Evolutionary conservation across 2,329 filamentous ascomycete species (phyloP), one percentile per base, ranked within the genome.

Genomic region (Ceratocystis cacaofunesta): DNA sequence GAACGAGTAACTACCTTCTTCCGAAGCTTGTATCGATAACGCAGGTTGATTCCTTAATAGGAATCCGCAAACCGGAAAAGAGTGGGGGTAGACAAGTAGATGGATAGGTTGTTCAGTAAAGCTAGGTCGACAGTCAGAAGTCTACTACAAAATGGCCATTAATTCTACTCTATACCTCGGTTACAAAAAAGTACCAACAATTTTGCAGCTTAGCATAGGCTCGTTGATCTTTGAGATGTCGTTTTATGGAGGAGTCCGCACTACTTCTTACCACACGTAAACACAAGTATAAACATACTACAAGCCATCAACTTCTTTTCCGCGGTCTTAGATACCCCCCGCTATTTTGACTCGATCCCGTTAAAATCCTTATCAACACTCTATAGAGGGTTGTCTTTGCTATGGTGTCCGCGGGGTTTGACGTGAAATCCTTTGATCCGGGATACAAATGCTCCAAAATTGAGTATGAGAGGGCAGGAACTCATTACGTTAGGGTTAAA

Each of bases 21-120:
- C 36, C 15, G 61, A 62, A 36, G 43, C 15, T 41, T 62, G 44
- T 58, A 58, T 58, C 55, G 55, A 58, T 58, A 58, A 58, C 55
- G 55, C 55, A 36, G 55, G 12, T 58, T 57, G 25, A 15, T 58
- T 58, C 55, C 55, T 36, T 58, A 5, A 57, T 10, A 10, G n/a
- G 19, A 50, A 32, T 30, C 52, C 25, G 52, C 25, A n/a, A 57
- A 30, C 55, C 55, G 55, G 55, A 58, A 58, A 58, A 58, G 15
- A 58, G 28, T 58, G 55, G 55, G 22, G 48, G 22, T 52, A n/a
- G n/a, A n/a, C 48, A 19, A 25, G 6, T 15, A 41, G 3, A 41
- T 41, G 36, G 36, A 41, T 41, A 41, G 36, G 48, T 52, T 52
- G 48, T 15, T 25, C 22, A 12, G 36, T 41, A 41, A 41, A 15